Percentiles rank a stretch among this genome's conserved stretches.
Conservation (phyloP, 1,284 basidiomycete genomes). For the Neonothopanus nambi region DNA sequence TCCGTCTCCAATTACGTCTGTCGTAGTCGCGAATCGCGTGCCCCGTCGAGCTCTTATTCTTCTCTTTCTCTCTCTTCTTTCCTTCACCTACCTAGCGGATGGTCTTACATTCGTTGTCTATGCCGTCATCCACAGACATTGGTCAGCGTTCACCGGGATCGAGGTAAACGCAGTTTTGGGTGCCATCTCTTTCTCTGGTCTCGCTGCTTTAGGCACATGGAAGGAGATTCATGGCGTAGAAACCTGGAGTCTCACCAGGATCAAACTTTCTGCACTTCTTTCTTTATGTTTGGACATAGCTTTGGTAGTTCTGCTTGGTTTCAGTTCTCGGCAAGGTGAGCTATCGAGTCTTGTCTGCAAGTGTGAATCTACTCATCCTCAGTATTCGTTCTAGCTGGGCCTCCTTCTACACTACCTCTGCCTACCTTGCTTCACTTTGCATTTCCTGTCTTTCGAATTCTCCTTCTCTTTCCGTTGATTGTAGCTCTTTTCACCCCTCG, state of each 20-base stretch:
- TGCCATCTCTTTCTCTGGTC: slow-evolving; percentile 63
- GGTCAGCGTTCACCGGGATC: slow-evolving; percentile 65
- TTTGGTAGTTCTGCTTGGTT: slow-evolving; percentile 54
- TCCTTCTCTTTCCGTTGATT: slow-evolving; percentile 62
- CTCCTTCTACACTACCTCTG: slow-evolving; percentile 33
- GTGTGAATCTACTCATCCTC: not conserved
- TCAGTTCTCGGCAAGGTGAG: slow-evolving; percentile 44
- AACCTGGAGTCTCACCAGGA: slow-evolving; percentile 65
- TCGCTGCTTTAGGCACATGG: slow-evolving; percentile 73
- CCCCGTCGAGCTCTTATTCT: slow-evolving; percentile 77
- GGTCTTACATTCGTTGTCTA: slow-evolving; percentile 67
- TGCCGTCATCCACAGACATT: slow-evolving; percentile 62
- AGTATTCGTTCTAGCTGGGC: slow-evolving; percentile 19
- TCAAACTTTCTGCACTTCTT: slow-evolving; percentile 52
- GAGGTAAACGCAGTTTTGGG: slow-evolving; percentile 69
- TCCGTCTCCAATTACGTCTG: slow-evolving; percentile 69
- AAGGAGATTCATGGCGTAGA: slow-evolving; percentile 71
- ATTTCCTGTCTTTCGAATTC: slow-evolving; percentile 63
- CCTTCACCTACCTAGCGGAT: slow-evolving; percentile 87
- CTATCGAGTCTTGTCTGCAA: not conserved
- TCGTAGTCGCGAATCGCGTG: slow-evolving; percentile 67
- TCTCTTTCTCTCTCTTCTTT: slow-evolving; percentile 64
- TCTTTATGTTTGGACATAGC: slow-evolving; percentile 61
- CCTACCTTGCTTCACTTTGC: slow-evolving; percentile 53
- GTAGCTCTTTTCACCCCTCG: slow-evolving; percentile 59